phyloP scores from a whole-genome alignment of 2,329 filamentous ascomycete species.

The Cercospora citrullina region DNA sequence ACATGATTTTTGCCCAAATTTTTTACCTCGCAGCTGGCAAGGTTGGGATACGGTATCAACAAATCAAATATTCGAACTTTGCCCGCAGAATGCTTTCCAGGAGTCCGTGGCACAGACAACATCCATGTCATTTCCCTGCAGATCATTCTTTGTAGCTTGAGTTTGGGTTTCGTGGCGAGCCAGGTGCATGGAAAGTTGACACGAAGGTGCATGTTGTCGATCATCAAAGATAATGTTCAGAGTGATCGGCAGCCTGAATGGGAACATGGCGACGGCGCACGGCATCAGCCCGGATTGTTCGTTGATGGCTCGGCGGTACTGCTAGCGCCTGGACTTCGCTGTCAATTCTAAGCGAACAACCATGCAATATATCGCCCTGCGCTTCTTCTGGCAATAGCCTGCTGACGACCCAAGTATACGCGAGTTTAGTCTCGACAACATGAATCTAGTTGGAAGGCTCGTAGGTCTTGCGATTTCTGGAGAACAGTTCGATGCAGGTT shows the following conservation, averaged over 20 bases:
- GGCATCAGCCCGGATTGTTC: not conserved
- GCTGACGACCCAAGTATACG: not conserved
- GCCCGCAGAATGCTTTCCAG: not conserved
- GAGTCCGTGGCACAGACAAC: not conserved
- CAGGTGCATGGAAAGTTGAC: not conserved
- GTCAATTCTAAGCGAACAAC: not conserved
- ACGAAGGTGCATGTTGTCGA: not conserved
- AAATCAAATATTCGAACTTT: not conserved
- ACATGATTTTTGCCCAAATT: not conserved
- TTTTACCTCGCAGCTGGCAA: not conserved
- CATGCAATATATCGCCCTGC: not conserved
- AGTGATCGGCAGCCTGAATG: not conserved
- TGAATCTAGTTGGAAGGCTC: not conserved
- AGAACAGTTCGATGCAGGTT: not conserved
- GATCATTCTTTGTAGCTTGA: not conserved
- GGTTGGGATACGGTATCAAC: not conserved
- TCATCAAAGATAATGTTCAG: not conserved
- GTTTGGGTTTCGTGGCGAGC: not conserved
- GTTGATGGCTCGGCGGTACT: not conserved
- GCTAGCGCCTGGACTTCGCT: not conserved
- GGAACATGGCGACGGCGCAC: not conserved
- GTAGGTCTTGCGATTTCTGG: not conserved
- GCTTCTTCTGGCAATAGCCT: not conserved
- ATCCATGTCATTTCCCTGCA: not conserved
- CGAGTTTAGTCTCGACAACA: not conserved